A percentile compares a stretch with the other conserved stretches of the same genome.
Conservation (phyloP, 805 yeast species). For the Lipomyces yamadae region DNA sequence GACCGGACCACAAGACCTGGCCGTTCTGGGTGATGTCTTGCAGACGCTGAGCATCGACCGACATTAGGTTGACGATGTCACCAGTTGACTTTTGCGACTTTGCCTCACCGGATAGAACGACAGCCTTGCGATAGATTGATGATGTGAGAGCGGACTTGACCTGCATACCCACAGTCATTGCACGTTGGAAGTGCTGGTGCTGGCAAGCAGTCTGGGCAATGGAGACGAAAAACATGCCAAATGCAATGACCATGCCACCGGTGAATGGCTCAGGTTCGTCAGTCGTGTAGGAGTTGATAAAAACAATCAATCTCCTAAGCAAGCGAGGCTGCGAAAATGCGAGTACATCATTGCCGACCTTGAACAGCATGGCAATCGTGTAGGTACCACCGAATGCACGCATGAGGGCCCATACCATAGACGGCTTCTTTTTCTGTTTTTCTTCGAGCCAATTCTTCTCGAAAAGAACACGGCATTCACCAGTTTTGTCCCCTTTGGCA, state of each 20-base stretch:
- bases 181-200: slow-evolving; percentile 66
- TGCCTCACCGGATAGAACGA: slow-evolving; percentile 69
- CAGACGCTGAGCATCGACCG: slow-evolving; percentile 73
- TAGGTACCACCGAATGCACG: slow-evolving; percentile 77
- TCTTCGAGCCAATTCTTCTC: slow-evolving; percentile 66
- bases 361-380: slow-evolving; percentile 71
- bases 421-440: slow-evolving; percentile 49
- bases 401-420: slow-evolving; percentile 65
- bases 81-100: slow-evolving; percentile 68
- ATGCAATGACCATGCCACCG: slow-evolving; percentile 66
- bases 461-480: slow-evolving; percentile 56
- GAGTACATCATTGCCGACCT: slow-evolving; percentile 73
- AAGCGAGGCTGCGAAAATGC: slow-evolving; percentile 90
- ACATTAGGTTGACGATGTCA: slow-evolving; percentile 74
- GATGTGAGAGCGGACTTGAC: slow-evolving; percentile 68
- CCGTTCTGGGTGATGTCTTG: slow-evolving; percentile 74
- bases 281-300: slow-evolving; percentile 55
- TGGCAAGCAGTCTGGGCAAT: slow-evolving; percentile 63
- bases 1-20: slow-evolving; percentile 89
- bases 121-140: slow-evolving; percentile 71
- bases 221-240: slow-evolving; percentile 66
- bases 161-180: slow-evolving; percentile 63
- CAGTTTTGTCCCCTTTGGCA: slow-evolving; percentile 68
- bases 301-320: slow-evolving; percentile 65
- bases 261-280: slow-evolving; percentile 53